Conservation (phyloP, 2,329 filamentous ascomycete species). For the Trichophyton benhamiae region DNA sequence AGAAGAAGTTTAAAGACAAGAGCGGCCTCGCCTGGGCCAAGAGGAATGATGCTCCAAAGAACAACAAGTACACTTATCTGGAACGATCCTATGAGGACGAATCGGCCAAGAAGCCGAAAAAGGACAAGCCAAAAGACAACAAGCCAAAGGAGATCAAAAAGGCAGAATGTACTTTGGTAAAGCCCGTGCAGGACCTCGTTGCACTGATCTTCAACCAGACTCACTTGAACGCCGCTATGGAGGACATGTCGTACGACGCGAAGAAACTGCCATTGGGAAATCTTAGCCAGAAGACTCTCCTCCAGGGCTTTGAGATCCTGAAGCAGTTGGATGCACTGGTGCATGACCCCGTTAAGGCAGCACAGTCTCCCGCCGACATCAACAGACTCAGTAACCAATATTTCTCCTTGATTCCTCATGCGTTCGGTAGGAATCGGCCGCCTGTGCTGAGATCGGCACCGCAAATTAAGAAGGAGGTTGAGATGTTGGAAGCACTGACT, state of each 20-base stretch:
- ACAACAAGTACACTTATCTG: conserved; percentile 60
- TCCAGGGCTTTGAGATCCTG: conserved; percentile 60
- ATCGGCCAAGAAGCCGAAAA: conserved; percentile 32
- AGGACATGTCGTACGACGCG: conserved; percentile 34
- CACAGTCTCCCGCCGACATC: conserved; percentile 39
- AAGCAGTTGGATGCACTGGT: conserved; percentile 62
- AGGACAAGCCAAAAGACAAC: conserved; percentile 18
- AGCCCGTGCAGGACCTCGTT: conserved; percentile 56
- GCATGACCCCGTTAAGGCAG: conserved; percentile 32
- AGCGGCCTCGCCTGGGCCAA: conserved; percentile 41
- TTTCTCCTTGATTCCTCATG: conserved; percentile 72
- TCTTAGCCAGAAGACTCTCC: conserved; percentile 66
- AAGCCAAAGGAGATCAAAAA: conserved; percentile 27
- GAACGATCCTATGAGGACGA: conserved; percentile 62
- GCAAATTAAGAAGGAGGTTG: conserved; percentile 61
- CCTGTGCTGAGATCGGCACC: conserved; percentile 49
- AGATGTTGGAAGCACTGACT: conserved; percentile 65
- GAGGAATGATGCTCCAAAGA: conserved; percentile 38
- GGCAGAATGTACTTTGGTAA: conserved; percentile 46
- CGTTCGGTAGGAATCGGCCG: conserved; percentile 61
- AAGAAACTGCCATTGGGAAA: conserved; percentile 74
- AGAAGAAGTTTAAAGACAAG: conserved; percentile 48
- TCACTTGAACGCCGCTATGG: conserved; percentile 50
- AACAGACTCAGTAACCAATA: conserved; percentile 58
- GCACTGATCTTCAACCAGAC: conserved; percentile 70